Base-by-base conservation (phyloP, 345 rosid genomes). In the Euphorbia lathyris region DNA sequence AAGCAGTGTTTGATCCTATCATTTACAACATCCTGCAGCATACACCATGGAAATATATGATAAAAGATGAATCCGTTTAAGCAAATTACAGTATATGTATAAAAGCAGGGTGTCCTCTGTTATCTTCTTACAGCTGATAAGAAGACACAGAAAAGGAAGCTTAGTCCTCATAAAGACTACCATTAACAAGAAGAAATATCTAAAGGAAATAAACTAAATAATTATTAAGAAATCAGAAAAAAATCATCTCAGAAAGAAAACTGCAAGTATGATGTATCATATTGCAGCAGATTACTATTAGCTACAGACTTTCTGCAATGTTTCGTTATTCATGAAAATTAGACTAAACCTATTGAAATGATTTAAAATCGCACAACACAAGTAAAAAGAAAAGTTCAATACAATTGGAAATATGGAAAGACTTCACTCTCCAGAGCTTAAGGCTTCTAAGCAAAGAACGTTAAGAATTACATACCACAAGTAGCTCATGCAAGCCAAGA, bases 1-100 rank as follows among this genome's bases (percentile, higher is more conserved):
- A 91, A 75, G 69, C 97, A 94, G 76, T 86, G 86, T 66, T 80
- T 81, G 63, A 94, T 88, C 82, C 97, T 86, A 79, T 91, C 97
- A 63, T 88, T 85, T 55, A 94, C 77, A 34, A 91, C 90, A 26
- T 91, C 91, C 98, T 91, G 84, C 79, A 70, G 29, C 7, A 32
- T 7, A 11, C 23, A 63, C 25, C 48, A 69, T 40, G 22, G 34
- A 43, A 20, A 14, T 69, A 66, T 14, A 47, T 30, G 47, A 55
- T 22, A 19, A 36, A 22, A 26, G 22, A n/a, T 0, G 4, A 45
- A 27, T 45, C 53, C 27, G 19, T 58, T 36, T 19, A 70, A 71
- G 29, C 2, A 27, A 56, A 58, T 7, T 45, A 16, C 22, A n/a
- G 1, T 45, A 25, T 34, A n/a, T 3, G 43, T 10, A 23, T 1